Conservation (phyloP, 2,329 filamentous ascomycete species). For the Diaporthe longicolla region DNA sequence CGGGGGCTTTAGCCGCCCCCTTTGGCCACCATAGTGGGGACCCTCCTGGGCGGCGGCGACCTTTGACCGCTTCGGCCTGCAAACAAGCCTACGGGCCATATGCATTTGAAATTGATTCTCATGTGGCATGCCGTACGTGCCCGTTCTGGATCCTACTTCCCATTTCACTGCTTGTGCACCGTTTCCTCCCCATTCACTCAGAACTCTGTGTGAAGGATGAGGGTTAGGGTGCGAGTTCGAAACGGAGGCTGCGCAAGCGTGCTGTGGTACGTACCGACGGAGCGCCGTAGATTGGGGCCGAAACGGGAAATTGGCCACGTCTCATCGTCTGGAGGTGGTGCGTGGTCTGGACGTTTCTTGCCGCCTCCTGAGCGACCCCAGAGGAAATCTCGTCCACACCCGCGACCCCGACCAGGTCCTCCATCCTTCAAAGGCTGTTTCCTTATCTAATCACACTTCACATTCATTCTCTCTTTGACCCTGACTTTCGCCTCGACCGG, state of each 20-base stretch:
- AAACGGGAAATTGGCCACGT: constrained; percentile 43
- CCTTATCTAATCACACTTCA: constrained; percentile 29
- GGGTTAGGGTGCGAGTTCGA: constrained; percentile 14
- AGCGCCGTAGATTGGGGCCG: constrained; percentile 24
- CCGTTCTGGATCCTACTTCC: background rate
- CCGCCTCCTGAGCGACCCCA: constrained; percentile 26
- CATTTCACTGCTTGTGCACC: background rate
- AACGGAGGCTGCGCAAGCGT: constrained; percentile 21
- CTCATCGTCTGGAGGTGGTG: constrained; percentile 3
- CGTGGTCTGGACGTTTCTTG: constrained; percentile 4
- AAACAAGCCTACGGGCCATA: background rate
- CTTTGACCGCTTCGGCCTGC: constrained; percentile 22
- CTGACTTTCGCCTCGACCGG: background rate
- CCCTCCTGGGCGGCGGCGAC: background rate
- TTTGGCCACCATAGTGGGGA: constrained; percentile 6
- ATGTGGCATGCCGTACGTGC: background rate
- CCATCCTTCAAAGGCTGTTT: constrained; percentile 29
- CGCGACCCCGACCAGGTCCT: constrained; percentile 19
- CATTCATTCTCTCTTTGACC: constrained; percentile 6
- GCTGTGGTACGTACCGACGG: background rate
- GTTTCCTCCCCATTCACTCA: background rate
- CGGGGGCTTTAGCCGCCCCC: constrained; percentile 10
- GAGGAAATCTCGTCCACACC: constrained; percentile 6
- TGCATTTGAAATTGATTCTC: background rate
- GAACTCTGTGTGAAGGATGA: background rate